A percentile compares a stretch with the other conserved stretches of the same genome.
Evolutionary conservation across 441 rosid genomes (phyloP).

Genomic region (Omphalea diandra): DNA sequence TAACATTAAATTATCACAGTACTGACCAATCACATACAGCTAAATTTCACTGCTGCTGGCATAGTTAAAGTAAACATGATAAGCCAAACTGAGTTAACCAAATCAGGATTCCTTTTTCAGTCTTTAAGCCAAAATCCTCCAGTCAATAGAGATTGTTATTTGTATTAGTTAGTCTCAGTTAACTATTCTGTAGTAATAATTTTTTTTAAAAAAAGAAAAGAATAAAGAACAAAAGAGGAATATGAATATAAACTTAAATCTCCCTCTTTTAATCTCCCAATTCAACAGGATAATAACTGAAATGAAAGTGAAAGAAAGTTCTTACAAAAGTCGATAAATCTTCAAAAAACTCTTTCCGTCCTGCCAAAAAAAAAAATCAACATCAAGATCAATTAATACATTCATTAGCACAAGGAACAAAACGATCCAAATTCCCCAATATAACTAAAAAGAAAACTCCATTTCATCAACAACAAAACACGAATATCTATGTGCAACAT

Average conservation of each 20-base stretch:
- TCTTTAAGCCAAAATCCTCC: neutral
- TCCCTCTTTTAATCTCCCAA: neutral
- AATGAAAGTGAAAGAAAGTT: slow-evolving; percentile 21
- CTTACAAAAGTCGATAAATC: slow-evolving; percentile 63
- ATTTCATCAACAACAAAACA: too few relatives aligned
- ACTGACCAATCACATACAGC: too few relatives aligned
- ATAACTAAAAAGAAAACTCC: too few relatives aligned
- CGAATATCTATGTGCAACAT: too few relatives aligned
- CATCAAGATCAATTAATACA: slow-evolving; percentile 26
- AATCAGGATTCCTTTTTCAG: neutral
- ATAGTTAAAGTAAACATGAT: neutral
- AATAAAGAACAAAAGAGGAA: too few relatives aligned
- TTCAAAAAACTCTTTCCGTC: slow-evolving; percentile 56
- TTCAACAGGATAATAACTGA: slow-evolving; percentile 9
- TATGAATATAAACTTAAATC: neutral
- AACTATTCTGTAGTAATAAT: too few relatives aligned
- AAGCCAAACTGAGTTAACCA: neutral
- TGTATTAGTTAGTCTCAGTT: neutral
- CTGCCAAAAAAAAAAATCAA: slow-evolving; percentile 39
- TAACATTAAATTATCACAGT: neutral
- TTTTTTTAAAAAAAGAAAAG: neutral
- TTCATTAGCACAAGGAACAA: too few relatives aligned
- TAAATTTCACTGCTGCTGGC: too few relatives aligned
- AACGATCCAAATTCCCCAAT: slow-evolving; percentile 16
- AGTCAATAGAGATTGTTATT: neutral